Evolutionary conservation across 1,284 basidiomycete genomes (phyloP).

Genomic region (Waitea zeae): DNA sequence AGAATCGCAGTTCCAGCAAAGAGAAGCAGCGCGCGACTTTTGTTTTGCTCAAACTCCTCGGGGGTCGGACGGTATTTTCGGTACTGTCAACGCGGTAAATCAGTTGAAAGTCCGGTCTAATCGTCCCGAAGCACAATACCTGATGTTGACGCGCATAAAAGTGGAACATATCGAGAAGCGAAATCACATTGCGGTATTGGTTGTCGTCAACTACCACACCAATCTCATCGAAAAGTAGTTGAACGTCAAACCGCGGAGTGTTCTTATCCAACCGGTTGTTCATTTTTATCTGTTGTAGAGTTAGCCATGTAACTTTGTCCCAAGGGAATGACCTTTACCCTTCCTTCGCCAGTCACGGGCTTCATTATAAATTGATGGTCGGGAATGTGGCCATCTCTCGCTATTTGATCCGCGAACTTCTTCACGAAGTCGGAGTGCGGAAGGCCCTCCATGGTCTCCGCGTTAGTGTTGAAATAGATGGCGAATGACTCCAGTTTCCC

Average conservation of each 20-base stretch:
- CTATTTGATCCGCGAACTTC: constrained; percentile 59
- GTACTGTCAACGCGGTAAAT: constrained; percentile 42
- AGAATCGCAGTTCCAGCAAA: constrained; percentile 79
- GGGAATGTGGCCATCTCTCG: constrained; percentile 30
- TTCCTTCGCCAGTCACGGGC: constrained; percentile 91
- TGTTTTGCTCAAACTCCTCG: constrained; percentile 45
- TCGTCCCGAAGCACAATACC: constrained; percentile 31
- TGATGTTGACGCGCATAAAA: constrained; percentile 85
- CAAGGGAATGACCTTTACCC: constrained; percentile 29
- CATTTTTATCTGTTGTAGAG: constrained; percentile 47
- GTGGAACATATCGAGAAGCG: constrained; percentile 93
- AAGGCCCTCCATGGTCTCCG: constrained; percentile 63
- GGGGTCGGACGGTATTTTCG: constrained; percentile 59
- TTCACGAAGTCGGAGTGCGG: constrained; percentile 52
- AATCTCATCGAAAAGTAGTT: constrained; percentile 89
- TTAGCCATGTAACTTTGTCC: constrained; percentile 2
- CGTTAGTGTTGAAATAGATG: constrained; percentile 94
- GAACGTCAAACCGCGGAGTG: constrained; percentile 77
- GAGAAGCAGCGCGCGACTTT: constrained; percentile 55
- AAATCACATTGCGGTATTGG: constrained; percentile 92
- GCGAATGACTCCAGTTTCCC: constrained; percentile 81
- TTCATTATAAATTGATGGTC: constrained; percentile 91
- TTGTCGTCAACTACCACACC: constrained; percentile 86
- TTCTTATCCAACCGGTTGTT: constrained; percentile 62
- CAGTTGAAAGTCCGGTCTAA: neutral